Evolutionary conservation across 2,329 filamentous ascomycete genomes (phyloP), one percentile per base, ranked within the genome.

Genomic region (Laburnicola sp.): DNA sequence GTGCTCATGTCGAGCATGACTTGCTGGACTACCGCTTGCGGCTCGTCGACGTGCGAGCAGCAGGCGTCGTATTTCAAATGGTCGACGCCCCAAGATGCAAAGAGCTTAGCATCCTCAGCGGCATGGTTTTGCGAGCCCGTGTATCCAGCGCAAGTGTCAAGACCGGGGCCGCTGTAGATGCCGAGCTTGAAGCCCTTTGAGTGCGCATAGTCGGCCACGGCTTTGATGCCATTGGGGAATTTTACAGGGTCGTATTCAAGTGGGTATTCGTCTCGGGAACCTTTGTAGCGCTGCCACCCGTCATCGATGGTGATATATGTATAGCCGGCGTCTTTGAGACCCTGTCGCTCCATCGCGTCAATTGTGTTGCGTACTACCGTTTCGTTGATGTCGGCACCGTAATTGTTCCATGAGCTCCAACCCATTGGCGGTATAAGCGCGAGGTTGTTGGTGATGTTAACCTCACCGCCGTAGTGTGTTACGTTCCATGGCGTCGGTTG

Each of bases 201-300:
- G 45, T 76, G 73, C 16, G 74, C 53, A 32, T 69, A 56, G 38
- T 74, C 70, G 5, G 72, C 66, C 2, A 75, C 56, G 34, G 64
- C 53, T 36, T 66, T 69, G 48, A 76, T 68, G 27, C 74, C 73
- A 16, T 60, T 63, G 8, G 74, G 74, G 37, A 74, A 76, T 57
- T 74, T 74, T 8, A 48, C 51, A 1, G 62, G 56, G 51, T 75
- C 68, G 23, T 63, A 54, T 36, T 70, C 62, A 23, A 74, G 54
- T 6, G 60, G 56, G 26, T 59, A 57, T 47, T 50, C 63, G 16
- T 46, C 54, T 51, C 53, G 63, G 31, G 16, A 62, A 55, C 51
- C 66, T 54, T 60, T 59, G 45, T 60, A 59, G 6, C 56, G 56
- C 11, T 69, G 67, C 70, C 72, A 74, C 45, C 71, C 71, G 59